Base-by-base conservation (phyloP, 768 basidiomycete genomes). In the Suillus weaverae region DNA sequence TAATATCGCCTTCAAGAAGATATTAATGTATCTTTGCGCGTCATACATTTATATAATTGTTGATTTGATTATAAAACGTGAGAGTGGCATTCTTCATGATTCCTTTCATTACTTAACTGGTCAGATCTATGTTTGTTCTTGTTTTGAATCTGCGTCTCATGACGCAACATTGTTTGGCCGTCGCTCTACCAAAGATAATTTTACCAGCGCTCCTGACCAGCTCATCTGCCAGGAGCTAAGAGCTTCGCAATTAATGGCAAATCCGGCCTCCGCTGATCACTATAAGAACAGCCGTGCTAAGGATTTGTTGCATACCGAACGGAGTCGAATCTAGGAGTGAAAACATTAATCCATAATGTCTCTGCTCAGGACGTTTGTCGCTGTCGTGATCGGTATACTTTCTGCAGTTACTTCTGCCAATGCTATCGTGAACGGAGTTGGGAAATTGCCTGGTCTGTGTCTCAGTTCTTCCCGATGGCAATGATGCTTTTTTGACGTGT, bases 401-500 rank as follows among this genome's bases (percentile, higher is more conserved):
- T 67, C 43, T 13, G 11, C 30, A 39, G 67, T 57, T 5, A 68
- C 56, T 16, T 67, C 65, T 9, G 70, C 61, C 35, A 30, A 41
- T 41, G 75, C 72, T 38, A 13, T 75, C 51, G 66, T 60, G 38
- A 75, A 75, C 69, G 75, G 74, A 16, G 75, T 75, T 41, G 74
- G 74, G 5, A 75, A 69, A 60, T 72, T 75, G 53, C 74, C 74
- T 44, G 75, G 74, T 77, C 50, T 64, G 72, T 39, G 10, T n/a
- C 22, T 32, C 16, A 5, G 18, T 2, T 30, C 6, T 59, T 26
- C 5, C 46, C 5, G 5, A 32, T 51, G 11, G 11, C 44, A 22
- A 20, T 10, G 2, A 14, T 3, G n/a, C 59, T 26, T 39, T 18
- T 30, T 20, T 74, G 44, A 75, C 57, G 33, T 36, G 18, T 5